A percentile compares a stretch with the other conserved stretches of the same genome.
Conservation (phyloP, 768 basidiomycete genomes). For the Cytidiella melzeri region DNA sequence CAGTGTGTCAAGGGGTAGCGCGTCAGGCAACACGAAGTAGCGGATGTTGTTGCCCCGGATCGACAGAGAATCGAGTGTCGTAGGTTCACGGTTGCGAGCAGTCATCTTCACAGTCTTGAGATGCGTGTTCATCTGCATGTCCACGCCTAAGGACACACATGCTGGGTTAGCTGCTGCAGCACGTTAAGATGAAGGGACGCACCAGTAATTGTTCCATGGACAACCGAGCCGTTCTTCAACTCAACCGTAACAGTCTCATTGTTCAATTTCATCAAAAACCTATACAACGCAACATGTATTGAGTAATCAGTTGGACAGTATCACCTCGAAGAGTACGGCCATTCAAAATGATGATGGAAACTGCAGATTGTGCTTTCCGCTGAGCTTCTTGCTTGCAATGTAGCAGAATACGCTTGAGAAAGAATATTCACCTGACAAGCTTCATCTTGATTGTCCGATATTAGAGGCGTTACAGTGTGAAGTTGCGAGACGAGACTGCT, state of each 20-base stretch:
- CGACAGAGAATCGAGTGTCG: constrained; percentile 82
- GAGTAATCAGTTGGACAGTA: not conserved
- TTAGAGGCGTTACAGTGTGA: no score
- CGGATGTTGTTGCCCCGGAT: constrained; percentile 97
- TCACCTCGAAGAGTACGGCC: not conserved
- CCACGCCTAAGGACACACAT: constrained; percentile 61
- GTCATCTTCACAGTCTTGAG: constrained; percentile 98
- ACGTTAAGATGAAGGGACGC: constrained; percentile 20
- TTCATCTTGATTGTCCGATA: constrained; percentile 47
- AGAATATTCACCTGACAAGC: constrained; percentile 62
- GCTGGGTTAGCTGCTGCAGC: not conserved
- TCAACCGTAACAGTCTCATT: constrained; percentile 98
- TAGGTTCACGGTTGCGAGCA: constrained; percentile 82
- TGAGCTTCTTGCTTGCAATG: not conserved
- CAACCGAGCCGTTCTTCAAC: constrained; percentile 93
- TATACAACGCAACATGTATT: constrained; percentile 27
- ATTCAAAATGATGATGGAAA: not conserved
- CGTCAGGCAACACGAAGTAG: constrained; percentile 97
- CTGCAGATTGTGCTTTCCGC: constrained; percentile 1
- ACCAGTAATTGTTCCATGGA: constrained; percentile 98
- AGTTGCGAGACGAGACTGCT: not conserved
- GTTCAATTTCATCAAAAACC: constrained; percentile 99
- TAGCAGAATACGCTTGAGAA: not conserved
- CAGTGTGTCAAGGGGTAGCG: constrained; percentile 91
- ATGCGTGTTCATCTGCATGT: constrained; percentile 99